Evolutionary conservation across 2,329 filamentous ascomycete genomes (phyloP).

Genomic region (Remersonia thermophila): DNA sequence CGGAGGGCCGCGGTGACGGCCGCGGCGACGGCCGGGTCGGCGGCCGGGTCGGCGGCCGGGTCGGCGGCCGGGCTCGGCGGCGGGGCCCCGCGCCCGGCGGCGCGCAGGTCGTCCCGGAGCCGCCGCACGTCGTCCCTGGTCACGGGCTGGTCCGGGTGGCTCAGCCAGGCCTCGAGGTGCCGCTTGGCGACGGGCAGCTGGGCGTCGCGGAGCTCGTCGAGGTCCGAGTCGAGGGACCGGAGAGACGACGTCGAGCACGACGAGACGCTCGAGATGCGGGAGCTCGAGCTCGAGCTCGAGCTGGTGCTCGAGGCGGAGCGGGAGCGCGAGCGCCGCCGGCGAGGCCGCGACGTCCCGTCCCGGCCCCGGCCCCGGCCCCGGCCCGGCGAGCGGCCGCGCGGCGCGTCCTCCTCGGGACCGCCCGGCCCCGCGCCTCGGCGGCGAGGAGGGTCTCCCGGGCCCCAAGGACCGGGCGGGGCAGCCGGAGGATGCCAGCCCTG

Average conservation of each 20-base stretch:
- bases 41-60: not conserved
- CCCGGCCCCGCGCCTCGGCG: no score
- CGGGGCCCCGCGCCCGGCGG: constrained; percentile 10
- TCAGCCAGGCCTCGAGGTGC: constrained; percentile 36
- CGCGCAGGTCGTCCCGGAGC: constrained; percentile 32
- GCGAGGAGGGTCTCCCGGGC: no score
- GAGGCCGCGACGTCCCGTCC: no score
- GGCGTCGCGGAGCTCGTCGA: constrained; percentile 35
- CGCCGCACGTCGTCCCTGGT: constrained; percentile 32
- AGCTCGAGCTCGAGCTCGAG: constrained; percentile 24
- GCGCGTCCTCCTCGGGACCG: not conserved
- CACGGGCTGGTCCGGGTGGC: constrained; percentile 36
- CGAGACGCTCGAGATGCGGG: constrained; percentile 23
- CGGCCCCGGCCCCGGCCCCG: no score
- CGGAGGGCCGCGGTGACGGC: constrained; percentile 27
- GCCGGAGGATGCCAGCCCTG: no score
- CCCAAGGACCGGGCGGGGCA: no score
- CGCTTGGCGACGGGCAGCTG: constrained; percentile 36
- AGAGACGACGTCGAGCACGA: constrained; percentile 30
- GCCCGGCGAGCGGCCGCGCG: not conserved
- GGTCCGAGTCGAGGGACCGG: constrained; percentile 39
- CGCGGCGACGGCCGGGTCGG: no score
- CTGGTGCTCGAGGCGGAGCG: constrained; percentile 25
- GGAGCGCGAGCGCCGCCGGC: constrained; percentile 13
- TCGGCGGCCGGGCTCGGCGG: constrained; percentile 1